Conservation (phyloP, 2,329 filamentous ascomycete genomes). For the Diaporthe ampelina region DNA sequence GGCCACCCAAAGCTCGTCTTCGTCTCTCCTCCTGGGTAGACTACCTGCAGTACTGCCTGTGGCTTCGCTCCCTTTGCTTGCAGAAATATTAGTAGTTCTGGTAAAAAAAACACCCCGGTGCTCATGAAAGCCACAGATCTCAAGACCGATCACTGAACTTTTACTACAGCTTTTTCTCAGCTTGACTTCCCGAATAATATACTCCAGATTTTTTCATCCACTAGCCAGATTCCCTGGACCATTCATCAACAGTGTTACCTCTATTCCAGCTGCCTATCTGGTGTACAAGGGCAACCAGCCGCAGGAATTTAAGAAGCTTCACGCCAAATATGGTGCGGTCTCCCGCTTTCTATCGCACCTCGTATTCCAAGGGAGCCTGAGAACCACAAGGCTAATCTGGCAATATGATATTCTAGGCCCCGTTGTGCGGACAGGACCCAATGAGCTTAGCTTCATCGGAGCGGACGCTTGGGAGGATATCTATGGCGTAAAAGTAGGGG, state of each 20-base stretch:
- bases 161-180: neutral
- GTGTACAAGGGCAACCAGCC: conserved; percentile 8
- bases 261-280: neutral
- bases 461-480: too few species aligned
- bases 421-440: too few species aligned
- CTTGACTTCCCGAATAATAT: neutral
- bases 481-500: too few species aligned
- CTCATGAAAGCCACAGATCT: too few species aligned
- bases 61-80: too few species aligned
- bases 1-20: too few species aligned
- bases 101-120: too few species aligned
- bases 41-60: too few species aligned
- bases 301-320: neutral
- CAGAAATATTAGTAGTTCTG: too few species aligned
- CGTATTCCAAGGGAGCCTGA: too few species aligned
- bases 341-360: neutral
- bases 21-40: too few species aligned
- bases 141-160: neutral
- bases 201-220: neutral
- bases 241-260: neutral
- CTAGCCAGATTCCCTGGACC: neutral
- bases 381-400: neutral
- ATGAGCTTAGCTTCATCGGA: too few species aligned
- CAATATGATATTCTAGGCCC: neutral
- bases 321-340: neutral